phyloP scores from a whole-genome alignment of 306 rosid genomes.

The Gleditsia sinensis region DNA sequence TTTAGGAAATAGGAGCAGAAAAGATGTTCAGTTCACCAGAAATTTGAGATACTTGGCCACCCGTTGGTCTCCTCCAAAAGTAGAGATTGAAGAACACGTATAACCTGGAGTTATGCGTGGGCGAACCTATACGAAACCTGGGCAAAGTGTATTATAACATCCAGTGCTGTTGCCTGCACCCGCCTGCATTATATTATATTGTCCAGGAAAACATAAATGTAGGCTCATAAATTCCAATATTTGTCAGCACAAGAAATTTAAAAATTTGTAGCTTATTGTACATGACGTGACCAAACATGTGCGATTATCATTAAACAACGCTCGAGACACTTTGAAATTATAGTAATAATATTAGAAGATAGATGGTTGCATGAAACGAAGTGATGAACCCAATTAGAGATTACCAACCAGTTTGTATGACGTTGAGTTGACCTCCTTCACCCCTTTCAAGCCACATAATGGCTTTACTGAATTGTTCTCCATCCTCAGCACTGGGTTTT shows the following conservation, averaged over 20 bases:
- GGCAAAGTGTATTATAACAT: conserved; percentile 28
- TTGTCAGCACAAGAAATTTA: not conserved
- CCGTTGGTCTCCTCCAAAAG: not conserved
- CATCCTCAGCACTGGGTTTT: not conserved
- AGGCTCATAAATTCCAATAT: not conserved
- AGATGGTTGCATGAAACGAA: not conserved
- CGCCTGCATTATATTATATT: not conserved
- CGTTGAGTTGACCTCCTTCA: not conserved
- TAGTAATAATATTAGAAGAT: not conserved
- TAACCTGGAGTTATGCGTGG: not conserved
- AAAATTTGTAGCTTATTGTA: not conserved
- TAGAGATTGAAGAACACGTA: not conserved
- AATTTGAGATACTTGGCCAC: not conserved
- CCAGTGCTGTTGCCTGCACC: not conserved
- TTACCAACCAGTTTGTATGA: conserved; percentile 11
- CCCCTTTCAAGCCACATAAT: not conserved
- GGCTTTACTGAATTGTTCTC: not conserved
- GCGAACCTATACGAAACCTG: conserved; percentile 31
- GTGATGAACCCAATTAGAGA: no score
- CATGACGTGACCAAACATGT: not conserved
- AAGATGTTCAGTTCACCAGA: conserved; percentile 11
- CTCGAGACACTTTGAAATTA: not conserved
- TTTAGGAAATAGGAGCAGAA: no score
- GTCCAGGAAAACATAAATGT: not conserved
- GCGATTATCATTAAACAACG: not conserved